phyloP scores from a whole-genome alignment of 192 early-diverging fungal genomes.

The Funneliformis geosporum region DNA sequence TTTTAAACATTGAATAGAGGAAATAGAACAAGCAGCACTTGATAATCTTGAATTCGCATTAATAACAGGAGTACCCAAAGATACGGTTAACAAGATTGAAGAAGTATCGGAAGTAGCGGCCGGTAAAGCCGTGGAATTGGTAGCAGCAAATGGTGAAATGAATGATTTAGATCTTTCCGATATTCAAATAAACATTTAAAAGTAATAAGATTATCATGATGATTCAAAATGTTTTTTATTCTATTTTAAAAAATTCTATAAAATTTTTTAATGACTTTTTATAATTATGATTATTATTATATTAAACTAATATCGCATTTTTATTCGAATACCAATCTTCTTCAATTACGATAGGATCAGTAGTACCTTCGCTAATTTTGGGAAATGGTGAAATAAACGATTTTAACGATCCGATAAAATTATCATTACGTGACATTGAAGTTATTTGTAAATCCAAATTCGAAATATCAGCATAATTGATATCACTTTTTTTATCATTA shows the following conservation, averaged over 20 bases:
- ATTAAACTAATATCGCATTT: neutral
- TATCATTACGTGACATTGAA: neutral
- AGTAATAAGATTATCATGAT: neutral
- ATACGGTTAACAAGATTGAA: constrained; percentile 10
- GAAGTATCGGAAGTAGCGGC: neutral
- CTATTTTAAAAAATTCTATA: neutral
- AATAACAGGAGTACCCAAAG: constrained; percentile 17
- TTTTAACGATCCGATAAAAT: neutral
- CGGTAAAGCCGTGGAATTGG: neutral
- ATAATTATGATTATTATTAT: neutral
- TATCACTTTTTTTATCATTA: neutral
- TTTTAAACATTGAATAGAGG: constrained; percentile 3
- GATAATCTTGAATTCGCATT: constrained; percentile 26
- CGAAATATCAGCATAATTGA: neutral
- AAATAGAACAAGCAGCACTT: constrained; percentile 11
- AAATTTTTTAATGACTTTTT: too few species aligned
- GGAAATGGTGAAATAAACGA: neutral
- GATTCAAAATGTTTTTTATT: neutral
- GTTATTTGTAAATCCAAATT: neutral
- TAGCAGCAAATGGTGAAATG: neutral
- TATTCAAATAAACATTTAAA: constrained; percentile 3
- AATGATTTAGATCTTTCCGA: constrained; percentile 8
- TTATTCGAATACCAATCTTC: neutral
- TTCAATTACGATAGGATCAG: neutral
- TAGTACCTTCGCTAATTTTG: neutral